Base-by-base conservation (phyloP, 768 basidiomycete species). In the Suillus subluteus region DNA sequence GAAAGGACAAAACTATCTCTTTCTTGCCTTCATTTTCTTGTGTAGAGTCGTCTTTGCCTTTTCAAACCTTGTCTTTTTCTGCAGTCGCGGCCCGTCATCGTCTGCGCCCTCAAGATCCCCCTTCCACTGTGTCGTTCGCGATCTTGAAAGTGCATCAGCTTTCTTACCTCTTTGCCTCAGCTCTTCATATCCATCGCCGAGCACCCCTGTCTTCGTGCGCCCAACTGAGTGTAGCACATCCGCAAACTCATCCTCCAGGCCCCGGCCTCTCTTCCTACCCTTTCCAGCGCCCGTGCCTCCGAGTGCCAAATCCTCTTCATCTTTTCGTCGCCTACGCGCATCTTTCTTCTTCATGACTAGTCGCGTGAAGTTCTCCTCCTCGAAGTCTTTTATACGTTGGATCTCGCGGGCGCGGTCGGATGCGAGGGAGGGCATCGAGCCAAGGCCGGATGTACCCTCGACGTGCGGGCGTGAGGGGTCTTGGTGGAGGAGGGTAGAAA, bases 301-400 rank as follows among this genome's bases (percentile, higher is more conserved):
- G 15, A 98, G 81, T 21, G 94, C 94, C 67, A 98, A 79, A 69
- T 94, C 92, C 68, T 87, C 93, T 76, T 98, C 97, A 73, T 98
- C 96, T 67, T 87, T 83, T 62, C 76, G 79, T 23, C 96, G 84
- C 55, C 89, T 82, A 70, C 83, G 86, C 18, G 86, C 84, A 55
- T 97, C 95, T 73, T 88, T 89, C 83, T 98, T 98, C 75, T 90
- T 92, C 87, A 96, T 90, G 67, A 96, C 83, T 63, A 98, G 73
- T 55, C 97, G 89, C 44, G 92, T 93, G 79, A 98, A 94, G 77
- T 97, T 96, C 56, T 94, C 94, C 75, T 97, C 95, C 80, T 99
- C 97, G 76, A 94, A 99, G 68, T 94, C 90, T 62, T 86, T 88
- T 78, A 98, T 87, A 7, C 88, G 86, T 70, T 88, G 86, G 64